Base-by-base conservation (phyloP, 2,329 filamentous ascomycete species). In the Myriosclerotinia scirpicola region DNA sequence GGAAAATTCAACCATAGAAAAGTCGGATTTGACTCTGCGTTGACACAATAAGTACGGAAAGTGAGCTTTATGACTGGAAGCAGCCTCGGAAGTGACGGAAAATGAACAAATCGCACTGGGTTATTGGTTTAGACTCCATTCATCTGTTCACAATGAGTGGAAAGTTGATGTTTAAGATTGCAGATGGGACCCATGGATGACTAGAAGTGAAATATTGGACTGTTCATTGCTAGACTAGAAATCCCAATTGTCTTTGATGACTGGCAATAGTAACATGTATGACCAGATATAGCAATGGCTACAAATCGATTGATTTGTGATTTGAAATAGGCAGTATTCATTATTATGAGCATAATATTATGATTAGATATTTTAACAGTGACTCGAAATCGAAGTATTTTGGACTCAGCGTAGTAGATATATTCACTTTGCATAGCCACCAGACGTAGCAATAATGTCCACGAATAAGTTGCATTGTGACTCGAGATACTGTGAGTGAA, bases 161-260 rank as follows among this genome's bases (percentile, higher is more conserved):
- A 6, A 20, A 0, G 7, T 17, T 20, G 3, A 44, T 26, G 2
- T 17, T 3, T 11, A 0, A 6, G 38, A 58, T 14, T 44, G 0
- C 0, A 1, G 12, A 30, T 58, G 17, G 8, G 36, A n/a, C 36
- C n/a, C 36, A 56, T 42, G 36, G 4, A 26, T 56, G 36, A 26
- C n/a, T 42, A 11, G 12, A 40, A 26, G 40, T 17, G 14, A 42
- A 42, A 9, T 5, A 26, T 17, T 26, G 26, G 54, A 56, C 30
- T 48, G 50, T 34, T 9, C 26, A 34, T 53, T 34, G 26, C 12
- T 34, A 7, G 50, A 20, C 9, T 42, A 17, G 5, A 2, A 3
- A 40, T 12, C 42, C 20, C 3, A 40, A 42, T 11, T 42, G n/a
- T 6, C 8, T 6, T 5, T 22, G 7, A n/a, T 26, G 14, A 42